phyloP scores from a whole-genome alignment of 768 basidiomycete genomes.

The Sutorius australiensis region DNA sequence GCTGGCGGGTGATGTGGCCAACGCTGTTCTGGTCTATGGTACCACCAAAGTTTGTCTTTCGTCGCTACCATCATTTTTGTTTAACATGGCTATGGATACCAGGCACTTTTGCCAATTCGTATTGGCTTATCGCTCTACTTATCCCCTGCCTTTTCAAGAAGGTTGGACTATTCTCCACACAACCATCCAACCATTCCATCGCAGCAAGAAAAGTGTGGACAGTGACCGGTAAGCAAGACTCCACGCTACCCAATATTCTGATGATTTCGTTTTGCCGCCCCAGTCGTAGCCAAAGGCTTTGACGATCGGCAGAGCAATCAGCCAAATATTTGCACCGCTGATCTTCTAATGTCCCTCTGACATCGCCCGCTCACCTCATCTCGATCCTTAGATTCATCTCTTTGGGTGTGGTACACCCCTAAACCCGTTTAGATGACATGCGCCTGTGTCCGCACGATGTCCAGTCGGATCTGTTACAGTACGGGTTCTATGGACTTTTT shows the following conservation, averaged over 20 bases:
- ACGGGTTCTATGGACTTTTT: slow-evolving; percentile 1
- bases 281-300: slow-evolving; percentile 63
- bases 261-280: slow-evolving; percentile 72
- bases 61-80: not conserved
- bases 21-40: slow-evolving; percentile 79
- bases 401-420: not conserved
- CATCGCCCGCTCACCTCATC: slow-evolving; percentile 9
- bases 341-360: slow-evolving; percentile 21
- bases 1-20: slow-evolving; percentile 74
- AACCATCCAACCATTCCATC: slow-evolving; percentile 20
- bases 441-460: slow-evolving; percentile 1
- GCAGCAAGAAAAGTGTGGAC: not conserved
- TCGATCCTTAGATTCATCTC: slow-evolving; percentile 2
- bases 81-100: not conserved
- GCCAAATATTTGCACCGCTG: slow-evolving; percentile 70
- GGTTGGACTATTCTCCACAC: slow-evolving; percentile 50
- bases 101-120: slow-evolving; percentile 74
- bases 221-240: slow-evolving; percentile 29
- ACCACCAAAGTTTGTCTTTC: slow-evolving; percentile 60
- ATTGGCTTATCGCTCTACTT: slow-evolving; percentile 70
- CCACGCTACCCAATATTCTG: slow-evolving; percentile 20
- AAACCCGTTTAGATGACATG: not conserved
- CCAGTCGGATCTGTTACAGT: not conserved
- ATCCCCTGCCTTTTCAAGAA: slow-evolving; percentile 67
- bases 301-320: slow-evolving; percentile 65